These are phyloP conservation scores for Cucurbita pepo DNA, from an alignment of 306 rosid genomes.

Conservation along the genomic window DNA sequence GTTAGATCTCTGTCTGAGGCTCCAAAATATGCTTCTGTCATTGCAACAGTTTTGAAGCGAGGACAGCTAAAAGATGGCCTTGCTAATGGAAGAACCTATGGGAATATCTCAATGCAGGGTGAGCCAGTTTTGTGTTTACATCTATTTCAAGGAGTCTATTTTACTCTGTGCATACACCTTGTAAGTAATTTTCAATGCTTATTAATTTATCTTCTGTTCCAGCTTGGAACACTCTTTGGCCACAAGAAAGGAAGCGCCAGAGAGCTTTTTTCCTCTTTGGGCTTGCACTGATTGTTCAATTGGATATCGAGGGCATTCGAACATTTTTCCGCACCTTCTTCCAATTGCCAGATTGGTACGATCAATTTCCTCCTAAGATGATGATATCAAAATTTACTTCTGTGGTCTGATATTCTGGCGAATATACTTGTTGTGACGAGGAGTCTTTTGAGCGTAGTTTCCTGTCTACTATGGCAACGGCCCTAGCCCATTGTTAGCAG, in stretches of 20 bases:
- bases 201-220: neutral
- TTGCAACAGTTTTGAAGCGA: constrained; percentile 66
- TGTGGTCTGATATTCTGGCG: neutral
- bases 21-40: constrained; percentile 78
- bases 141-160: neutral
- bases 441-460: too few relatives aligned
- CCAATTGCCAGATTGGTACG: constrained; percentile 74
- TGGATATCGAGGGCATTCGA: constrained; percentile 80
- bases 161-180: neutral
- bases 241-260: constrained; percentile 91
- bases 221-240: constrained; percentile 98
- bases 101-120: constrained; percentile 74
- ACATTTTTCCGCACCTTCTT: constrained; percentile 89
- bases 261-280: constrained; percentile 94
- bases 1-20: constrained; percentile 99
- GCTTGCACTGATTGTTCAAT: constrained; percentile 67
- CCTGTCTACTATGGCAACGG: too few relatives aligned
- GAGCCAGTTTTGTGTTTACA: constrained; percentile 2
- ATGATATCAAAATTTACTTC: constrained; percentile 2
- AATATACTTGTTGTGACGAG: neutral
- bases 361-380: constrained; percentile 12
- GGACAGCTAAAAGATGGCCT: constrained; percentile 17
- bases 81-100: constrained; percentile 20
- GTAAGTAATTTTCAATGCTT: neutral
- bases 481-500: too few relatives aligned